Percentiles rank a stretch among this genome's conserved stretches.
phyloP scores from a whole-genome alignment of 2,329 filamentous ascomycete genomes.

The Balansia obtecta region DNA sequence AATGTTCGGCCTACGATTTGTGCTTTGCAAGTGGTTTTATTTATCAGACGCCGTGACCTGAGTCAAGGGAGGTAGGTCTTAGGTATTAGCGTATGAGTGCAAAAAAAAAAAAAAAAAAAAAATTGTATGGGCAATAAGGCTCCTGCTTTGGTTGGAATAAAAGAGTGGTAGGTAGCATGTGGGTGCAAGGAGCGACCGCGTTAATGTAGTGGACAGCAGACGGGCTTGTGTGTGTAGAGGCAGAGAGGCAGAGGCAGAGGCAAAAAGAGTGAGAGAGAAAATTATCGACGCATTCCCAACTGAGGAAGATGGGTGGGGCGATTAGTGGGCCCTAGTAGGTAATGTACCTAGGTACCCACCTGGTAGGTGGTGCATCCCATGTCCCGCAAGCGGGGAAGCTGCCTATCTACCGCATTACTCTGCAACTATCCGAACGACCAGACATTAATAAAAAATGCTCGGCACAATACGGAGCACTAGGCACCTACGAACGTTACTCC shows the following conservation, averaged over 20 bases:
- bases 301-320: neutral
- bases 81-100: neutral
- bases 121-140: neutral
- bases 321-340: too few relatives aligned
- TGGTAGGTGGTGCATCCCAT: too few relatives aligned
- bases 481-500: too few relatives aligned
- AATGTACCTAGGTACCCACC: too few relatives aligned
- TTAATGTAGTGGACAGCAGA: neutral
- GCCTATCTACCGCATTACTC: too few relatives aligned
- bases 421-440: too few relatives aligned
- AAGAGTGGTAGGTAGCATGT: neutral
- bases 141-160: neutral
- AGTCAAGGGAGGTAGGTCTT: neutral
- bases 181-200: conserved; percentile 3
- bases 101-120: neutral
- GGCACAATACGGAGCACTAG: too few relatives aligned
- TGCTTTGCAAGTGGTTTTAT: neutral
- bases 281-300: neutral
- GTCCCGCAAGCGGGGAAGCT: too few relatives aligned
- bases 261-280: too few relatives aligned
- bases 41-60: neutral
- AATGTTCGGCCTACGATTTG: neutral
- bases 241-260: neutral
- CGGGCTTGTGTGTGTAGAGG: neutral
- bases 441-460: too few relatives aligned